phyloP scores from a whole-genome alignment of 331 rosid species.

The Prunus yedoensis region DNA sequence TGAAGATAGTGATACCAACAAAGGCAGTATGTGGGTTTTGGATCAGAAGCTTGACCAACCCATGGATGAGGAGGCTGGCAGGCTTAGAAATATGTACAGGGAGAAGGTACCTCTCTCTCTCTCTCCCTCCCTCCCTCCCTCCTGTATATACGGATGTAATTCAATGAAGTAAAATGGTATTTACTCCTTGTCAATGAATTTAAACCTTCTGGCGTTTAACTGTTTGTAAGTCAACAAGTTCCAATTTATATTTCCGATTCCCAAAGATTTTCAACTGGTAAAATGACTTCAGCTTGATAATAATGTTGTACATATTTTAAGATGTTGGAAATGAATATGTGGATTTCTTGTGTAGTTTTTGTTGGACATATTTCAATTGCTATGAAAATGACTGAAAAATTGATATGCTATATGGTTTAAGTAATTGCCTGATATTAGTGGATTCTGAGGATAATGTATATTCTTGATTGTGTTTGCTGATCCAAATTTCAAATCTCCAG shows the following conservation, averaged over 20 bases:
- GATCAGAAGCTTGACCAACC: conserved; percentile 97
- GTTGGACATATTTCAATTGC: neutral
- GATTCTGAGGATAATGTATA: conserved; percentile 5
- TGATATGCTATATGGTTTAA: conserved; percentile 9
- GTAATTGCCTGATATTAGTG: conserved; percentile 1
- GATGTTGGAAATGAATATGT: conserved; percentile 1
- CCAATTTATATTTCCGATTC: conserved; percentile 8
- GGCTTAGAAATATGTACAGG: conserved; percentile 89
- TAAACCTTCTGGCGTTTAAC: conserved; percentile 4
- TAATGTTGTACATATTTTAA: no score
- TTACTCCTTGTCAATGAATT: conserved; percentile 4
- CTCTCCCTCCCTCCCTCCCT: neutral
- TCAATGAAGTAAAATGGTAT: neutral
- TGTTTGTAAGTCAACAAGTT: conserved; percentile 14
- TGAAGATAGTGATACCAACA: conserved; percentile 55
- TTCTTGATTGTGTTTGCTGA: conserved; percentile 33
- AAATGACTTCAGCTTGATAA: neutral
- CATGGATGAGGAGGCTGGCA: conserved; percentile 98
- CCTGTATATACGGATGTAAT: neutral
- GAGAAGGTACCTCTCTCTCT: conserved; percentile 62
- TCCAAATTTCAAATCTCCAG: conserved; percentile 47
- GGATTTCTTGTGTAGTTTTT: conserved; percentile 1
- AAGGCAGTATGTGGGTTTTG: conserved; percentile 97
- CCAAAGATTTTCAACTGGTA: neutral
- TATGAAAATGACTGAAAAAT: neutral